Base-by-base conservation (phyloP, 495 filamentous ascomycete species). In the Hypoxylon fragiforme region DNA sequence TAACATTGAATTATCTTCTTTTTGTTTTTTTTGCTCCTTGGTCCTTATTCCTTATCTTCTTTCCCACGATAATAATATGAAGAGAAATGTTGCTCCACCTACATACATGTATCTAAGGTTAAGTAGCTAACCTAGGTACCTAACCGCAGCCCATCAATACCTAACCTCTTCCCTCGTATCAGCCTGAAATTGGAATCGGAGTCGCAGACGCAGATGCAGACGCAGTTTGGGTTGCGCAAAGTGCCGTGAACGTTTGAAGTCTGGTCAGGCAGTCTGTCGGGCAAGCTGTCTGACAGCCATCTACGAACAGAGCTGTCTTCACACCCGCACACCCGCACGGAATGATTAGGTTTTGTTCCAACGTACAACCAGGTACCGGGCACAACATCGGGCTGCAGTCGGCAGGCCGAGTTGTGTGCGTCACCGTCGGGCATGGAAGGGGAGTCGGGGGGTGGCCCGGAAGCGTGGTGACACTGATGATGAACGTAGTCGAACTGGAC, bases 281-380 rank as follows among this genome's bases (percentile, higher is more conserved):
- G 19, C 70, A 77, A 16, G 63, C 67, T 3, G 70, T 72, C 36
- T 65, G 50, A 42, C 73, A 77, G 2, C 73, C 71, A 21, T 69
- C 63, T 1, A 75, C 70, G 30, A 60, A 73, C 8, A 75, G 55
- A 48, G 69, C 53, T 7, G 73, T 75, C 64, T 65, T 66, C 16
- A 66, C 63, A 5, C 57, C 57, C 7, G 26, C 40, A 56, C 73
- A 75, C 12, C 60, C 61, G 60, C 73, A 77, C 4, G 72, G 72
- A 5, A 77, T 39, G 22, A 58, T 13, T 51, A 73, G 30, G 5
- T 66, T 63, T 26, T 64, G 39, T 35, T 62, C 32, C 3, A 64
- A 55, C 18, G 64, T 66, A 57, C 73, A 76, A 2, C 66, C 74
- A 7, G 72, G 73, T 32, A 73, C 60, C 0, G 72, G 70, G 63